These are phyloP conservation scores for Kwoniella heveanensis DNA, from an alignment of 768 basidiomycete genomes.

Conservation along the genomic window DNA sequence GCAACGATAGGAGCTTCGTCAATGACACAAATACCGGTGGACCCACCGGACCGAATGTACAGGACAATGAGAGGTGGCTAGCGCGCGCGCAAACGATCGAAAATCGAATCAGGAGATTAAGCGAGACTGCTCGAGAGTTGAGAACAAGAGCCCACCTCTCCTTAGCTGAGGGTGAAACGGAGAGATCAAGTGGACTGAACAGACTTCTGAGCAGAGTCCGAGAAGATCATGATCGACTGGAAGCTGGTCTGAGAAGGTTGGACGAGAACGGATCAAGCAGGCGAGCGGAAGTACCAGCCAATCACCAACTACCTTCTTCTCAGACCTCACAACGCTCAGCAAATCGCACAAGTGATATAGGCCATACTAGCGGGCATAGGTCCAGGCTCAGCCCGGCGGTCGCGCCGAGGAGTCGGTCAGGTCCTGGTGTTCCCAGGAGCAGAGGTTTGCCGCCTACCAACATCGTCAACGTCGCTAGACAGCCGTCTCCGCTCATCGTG, in stretches of 20 bases:
- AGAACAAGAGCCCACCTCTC: slow-evolving; percentile 2
- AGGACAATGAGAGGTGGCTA: neutral
- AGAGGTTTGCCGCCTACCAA: slow-evolving; percentile 24
- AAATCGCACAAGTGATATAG: too few species aligned
- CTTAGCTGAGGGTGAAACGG: neutral
- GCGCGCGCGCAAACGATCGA: slow-evolving; percentile 15
- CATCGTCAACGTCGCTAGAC: neutral
- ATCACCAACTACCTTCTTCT: neutral
- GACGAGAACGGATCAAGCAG: neutral
- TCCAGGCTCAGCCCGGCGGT: neutral
- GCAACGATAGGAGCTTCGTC: too few species aligned
- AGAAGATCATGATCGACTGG: slow-evolving; percentile 21
- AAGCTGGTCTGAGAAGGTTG: slow-evolving; percentile 9
- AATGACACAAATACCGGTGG: neutral
- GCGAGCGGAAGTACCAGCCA: neutral
- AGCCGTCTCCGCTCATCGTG: slow-evolving; percentile 23
- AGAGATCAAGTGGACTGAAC: slow-evolving; percentile 4
- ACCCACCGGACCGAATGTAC: neutral
- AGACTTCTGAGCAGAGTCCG: slow-evolving; percentile 15
- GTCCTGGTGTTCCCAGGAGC: slow-evolving; percentile 6
- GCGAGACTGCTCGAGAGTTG: slow-evolving; percentile 20
- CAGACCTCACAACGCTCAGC: neutral
- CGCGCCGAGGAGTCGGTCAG: neutral
- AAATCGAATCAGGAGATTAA: slow-evolving; percentile 12
- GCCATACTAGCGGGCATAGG: too few species aligned